These are phyloP conservation scores for Pouteria glomerata DNA, from an alignment of 148 eudicot species.

Conservation along the genomic window DNA sequence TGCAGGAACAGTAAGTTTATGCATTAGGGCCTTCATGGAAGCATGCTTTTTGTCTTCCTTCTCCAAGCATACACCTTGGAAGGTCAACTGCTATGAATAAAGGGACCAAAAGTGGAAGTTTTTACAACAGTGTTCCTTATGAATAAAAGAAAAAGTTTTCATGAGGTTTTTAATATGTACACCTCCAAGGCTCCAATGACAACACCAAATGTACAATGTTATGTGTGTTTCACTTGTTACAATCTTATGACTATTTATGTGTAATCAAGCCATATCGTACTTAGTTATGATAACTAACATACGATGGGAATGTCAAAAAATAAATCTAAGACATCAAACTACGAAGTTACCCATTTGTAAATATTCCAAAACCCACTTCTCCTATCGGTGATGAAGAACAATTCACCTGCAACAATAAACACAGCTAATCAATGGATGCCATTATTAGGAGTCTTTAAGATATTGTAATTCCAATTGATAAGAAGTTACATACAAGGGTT, in stretches of 20 bases:
- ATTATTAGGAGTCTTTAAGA: neutral
- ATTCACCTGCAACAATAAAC: constrained; percentile 57
- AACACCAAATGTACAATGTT: neutral
- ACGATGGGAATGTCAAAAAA: neutral
- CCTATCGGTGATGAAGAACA: constrained; percentile 84
- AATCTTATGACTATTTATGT: neutral
- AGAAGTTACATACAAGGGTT: neutral
- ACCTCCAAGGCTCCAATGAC: neutral
- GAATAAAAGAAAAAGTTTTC: neutral
- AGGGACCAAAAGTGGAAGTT: neutral
- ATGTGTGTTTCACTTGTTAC: neutral
- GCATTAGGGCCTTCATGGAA: neutral
- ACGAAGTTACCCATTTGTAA: constrained; percentile 70
- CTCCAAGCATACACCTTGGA: neutral
- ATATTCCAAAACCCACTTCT: constrained; percentile 89
- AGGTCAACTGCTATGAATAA: neutral
- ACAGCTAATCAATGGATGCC: constrained; percentile 2
- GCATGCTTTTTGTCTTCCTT: neutral
- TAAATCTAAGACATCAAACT: constrained; percentile 11
- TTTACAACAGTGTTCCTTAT: neutral
- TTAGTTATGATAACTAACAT: neutral
- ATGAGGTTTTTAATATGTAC: neutral
- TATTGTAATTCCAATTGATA: neutral
- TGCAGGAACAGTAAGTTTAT: neutral
- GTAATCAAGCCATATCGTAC: neutral